Evolutionary conservation across 2,329 filamentous ascomycete species (phyloP), one percentile per base, ranked within the genome.

Genomic region (Fusarium siculi): DNA sequence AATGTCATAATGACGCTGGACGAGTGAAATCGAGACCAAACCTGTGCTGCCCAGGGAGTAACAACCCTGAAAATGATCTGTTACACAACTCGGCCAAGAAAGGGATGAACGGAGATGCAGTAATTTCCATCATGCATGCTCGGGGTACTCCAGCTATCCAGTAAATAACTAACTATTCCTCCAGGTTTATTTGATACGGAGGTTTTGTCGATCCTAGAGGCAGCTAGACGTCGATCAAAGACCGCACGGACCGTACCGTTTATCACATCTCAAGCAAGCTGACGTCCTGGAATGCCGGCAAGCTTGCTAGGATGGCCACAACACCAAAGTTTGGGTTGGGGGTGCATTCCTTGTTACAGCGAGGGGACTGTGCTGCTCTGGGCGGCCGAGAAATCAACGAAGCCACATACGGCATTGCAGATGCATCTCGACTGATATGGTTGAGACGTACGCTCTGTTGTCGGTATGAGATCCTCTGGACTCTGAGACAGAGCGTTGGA

Each of bases 181-280:
- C 58, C 32, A 59, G 36, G 47, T 49, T 68, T 39, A 30, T 39
- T 34, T 57, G 55, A 21, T 56, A 56, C 53, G 59, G 71, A 68
- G 55, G 59, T 46, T 28, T 28, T 34, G 67, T 65, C 43, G 71
- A 74, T 73, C 71, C 32, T 52, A 28, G 46, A 71, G 23, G 72
- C 56, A 67, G 42, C 72, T 64, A 71, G 63, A 59, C 57, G 70
- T 63, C 62, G 68, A 65, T 69, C 68, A 54, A 64, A 70, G 61
- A 44, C 67, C 70, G 64, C 74, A 76, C 72, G 67, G 74, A 76
- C 74, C 64, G 65, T 70, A 66, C 67, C 70, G 62, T 76, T 57
- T 65, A 54, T 59, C 60, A 72, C 23, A 52, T 37, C 43, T 43
- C 58, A 56, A 64, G 44, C 49, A 67, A 25, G 28, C 49, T 57